Conservation (phyloP, 1,284 basidiomycete genomes). For the Ustilago tritici region DNA sequence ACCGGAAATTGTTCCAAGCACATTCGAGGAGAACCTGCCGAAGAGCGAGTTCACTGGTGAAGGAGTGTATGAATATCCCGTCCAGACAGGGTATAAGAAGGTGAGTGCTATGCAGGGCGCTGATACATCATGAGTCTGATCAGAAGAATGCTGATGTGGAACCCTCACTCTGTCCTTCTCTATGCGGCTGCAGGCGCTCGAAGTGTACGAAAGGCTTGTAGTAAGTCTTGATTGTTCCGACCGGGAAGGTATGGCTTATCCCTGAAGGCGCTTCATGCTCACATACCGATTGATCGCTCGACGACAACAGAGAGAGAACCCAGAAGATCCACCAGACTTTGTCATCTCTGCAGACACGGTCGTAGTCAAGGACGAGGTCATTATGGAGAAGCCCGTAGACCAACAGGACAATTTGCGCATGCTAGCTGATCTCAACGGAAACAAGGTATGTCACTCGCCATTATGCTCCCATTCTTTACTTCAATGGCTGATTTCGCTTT, state of each 20-base stretch:
- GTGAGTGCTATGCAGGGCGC: constrained; percentile 2
- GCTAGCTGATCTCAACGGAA: constrained; percentile 82
- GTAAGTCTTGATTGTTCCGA: constrained; percentile 28
- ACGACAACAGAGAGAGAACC: constrained; percentile 72
- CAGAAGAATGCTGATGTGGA: no score
- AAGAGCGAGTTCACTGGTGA: constrained; percentile 78
- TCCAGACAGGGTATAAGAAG: constrained; percentile 91
- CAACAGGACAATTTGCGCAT: constrained; percentile 88
- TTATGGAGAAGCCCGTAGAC: constrained; percentile 87
- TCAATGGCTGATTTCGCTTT: not conserved
- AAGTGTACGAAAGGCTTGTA: constrained; percentile 63
- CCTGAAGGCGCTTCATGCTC: not conserved
- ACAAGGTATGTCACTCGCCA: constrained; percentile 24
- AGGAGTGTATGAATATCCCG: constrained; percentile 86
- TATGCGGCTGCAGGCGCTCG: constrained; percentile 61
- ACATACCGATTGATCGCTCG: not conserved
- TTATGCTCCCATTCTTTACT: not conserved
- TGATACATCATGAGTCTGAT: no score
- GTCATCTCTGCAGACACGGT: constrained; percentile 78
- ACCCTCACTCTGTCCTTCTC: not conserved
- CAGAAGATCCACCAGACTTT: constrained; percentile 88
- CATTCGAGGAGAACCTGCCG: constrained; percentile 84
- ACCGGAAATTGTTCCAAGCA: constrained; percentile 89
- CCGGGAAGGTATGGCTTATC: not conserved
- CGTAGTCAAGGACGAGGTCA: constrained; percentile 66